A percentile compares a stretch with the other conserved stretches of the same genome.
Conservation (phyloP, 1,284 basidiomycete species). For the Somion occarium region DNA sequence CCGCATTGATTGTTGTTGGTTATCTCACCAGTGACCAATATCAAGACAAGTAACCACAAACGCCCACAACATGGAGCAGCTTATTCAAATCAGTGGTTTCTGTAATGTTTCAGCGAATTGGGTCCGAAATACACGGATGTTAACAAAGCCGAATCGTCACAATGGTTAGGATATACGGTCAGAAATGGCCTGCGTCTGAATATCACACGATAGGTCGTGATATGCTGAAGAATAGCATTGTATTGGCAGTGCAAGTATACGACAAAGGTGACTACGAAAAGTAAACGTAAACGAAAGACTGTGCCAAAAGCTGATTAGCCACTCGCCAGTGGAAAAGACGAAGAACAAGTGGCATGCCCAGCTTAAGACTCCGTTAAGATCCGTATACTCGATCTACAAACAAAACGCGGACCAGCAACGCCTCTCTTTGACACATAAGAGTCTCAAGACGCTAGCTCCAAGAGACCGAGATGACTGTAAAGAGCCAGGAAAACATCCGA, state of each 20-base stretch:
- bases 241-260: background rate
- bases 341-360: slow-evolving; percentile 65
- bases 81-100: no score
- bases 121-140: no score
- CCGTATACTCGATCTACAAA: slow-evolving; percentile 37
- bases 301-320: slow-evolving; percentile 71
- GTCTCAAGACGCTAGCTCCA: slow-evolving; percentile 26
- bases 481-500: slow-evolving; percentile 23
- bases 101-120: no score
- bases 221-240: no score
- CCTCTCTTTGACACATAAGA: slow-evolving; percentile 20
- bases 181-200: no score
- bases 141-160: no score
- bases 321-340: slow-evolving; percentile 38
- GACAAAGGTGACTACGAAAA: background rate
- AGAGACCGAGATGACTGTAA: slow-evolving; percentile 63
- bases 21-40: no score
- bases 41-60: no score
- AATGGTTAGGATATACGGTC: no score
- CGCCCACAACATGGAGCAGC: no score
- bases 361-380: slow-evolving; percentile 33
- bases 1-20: no score
- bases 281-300: slow-evolving; percentile 21
- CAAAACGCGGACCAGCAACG: slow-evolving; percentile 11
- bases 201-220: no score